phyloP scores from a whole-genome alignment of 2,329 filamentous ascomycete genomes.

The Trichoderma cornu-damae region DNA sequence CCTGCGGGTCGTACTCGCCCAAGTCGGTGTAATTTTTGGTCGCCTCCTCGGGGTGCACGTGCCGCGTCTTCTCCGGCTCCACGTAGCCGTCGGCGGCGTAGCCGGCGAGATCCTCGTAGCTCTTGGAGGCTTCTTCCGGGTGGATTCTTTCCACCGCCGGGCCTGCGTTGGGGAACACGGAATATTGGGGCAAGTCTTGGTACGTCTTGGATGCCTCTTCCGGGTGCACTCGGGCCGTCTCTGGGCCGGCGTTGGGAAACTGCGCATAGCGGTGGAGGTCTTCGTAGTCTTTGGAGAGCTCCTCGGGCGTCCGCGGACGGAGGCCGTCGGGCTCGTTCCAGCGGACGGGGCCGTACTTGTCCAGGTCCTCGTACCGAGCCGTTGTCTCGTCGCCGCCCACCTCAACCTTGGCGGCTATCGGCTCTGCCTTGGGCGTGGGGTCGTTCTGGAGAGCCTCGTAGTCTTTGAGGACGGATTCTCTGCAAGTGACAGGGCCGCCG shows the following conservation, averaged over 20 bases:
- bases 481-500: slow-evolving; percentile 32
- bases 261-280: slow-evolving; percentile 36
- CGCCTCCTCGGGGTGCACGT: slow-evolving; percentile 36
- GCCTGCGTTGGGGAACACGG: slow-evolving; percentile 26
- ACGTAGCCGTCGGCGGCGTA: slow-evolving; percentile 32
- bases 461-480: slow-evolving; percentile 29
- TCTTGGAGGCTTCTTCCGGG: slow-evolving; percentile 34
- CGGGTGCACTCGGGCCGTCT: slow-evolving; percentile 26
- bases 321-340: slow-evolving; percentile 41
- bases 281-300: slow-evolving; percentile 37
- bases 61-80: slow-evolving; percentile 25
- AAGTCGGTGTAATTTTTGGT: slow-evolving; percentile 41
- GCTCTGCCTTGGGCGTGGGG: slow-evolving; percentile 32
- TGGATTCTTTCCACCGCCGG: slow-evolving; percentile 24
- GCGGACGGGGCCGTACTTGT: slow-evolving; percentile 35
- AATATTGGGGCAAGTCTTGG: slow-evolving; percentile 34
- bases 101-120: slow-evolving; percentile 32
- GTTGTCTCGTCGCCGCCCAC: slow-evolving; percentile 26
- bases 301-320: slow-evolving; percentile 30
- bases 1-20: slow-evolving; percentile 34
- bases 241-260: slow-evolving; percentile 28
- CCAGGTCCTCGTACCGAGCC: slow-evolving; percentile 39
- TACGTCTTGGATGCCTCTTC: slow-evolving; percentile 38
- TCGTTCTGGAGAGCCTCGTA: slow-evolving; percentile 29
- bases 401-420: slow-evolving; percentile 35